These are phyloP conservation scores for Blastobotrys mokoenaii DNA, from an alignment of 805 yeast genomes.

Conservation along the genomic window DNA sequence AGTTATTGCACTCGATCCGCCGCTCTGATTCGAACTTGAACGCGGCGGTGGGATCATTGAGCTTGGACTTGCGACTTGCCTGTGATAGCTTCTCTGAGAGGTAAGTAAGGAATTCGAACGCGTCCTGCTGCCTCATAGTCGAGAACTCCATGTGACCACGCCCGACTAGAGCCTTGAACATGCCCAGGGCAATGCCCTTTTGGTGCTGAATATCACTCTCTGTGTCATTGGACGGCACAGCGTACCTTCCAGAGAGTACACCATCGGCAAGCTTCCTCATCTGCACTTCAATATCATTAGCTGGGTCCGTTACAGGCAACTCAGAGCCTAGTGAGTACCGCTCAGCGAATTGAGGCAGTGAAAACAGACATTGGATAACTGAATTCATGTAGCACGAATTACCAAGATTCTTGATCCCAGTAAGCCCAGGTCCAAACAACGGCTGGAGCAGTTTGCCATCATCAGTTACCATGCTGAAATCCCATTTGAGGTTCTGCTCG, in stretches of 20 bases:
- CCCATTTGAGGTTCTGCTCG: conserved; percentile 92
- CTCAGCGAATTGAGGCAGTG: conserved; percentile 27
- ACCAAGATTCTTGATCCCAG: conserved; percentile 86
- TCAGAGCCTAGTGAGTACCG: conserved; percentile 28
- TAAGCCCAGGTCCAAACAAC: conserved; percentile 64
- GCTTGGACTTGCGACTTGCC: conserved; percentile 7
- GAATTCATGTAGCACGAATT: conserved; percentile 88
- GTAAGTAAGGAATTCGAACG: conserved; percentile 77
- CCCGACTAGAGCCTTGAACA: conserved; percentile 72
- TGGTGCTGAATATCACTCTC: conserved; percentile 40
- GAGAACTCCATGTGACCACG: conserved; percentile 72
- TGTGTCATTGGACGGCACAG: conserved; percentile 37
- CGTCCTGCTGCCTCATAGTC: conserved; percentile 89
- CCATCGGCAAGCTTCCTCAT: conserved; percentile 76
- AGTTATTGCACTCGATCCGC: conserved; percentile 49
- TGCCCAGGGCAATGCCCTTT: conserved; percentile 65
- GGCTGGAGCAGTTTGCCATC: conserved; percentile 58
- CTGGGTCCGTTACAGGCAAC: conserved; percentile 35
- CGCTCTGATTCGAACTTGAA: conserved; percentile 61
- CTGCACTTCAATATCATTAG: conserved; percentile 63
- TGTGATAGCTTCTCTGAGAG: conserved; percentile 46
- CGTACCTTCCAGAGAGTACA: conserved; percentile 61
- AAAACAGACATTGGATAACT: conserved; percentile 63
- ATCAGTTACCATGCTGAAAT: conserved; percentile 68
- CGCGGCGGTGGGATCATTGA: conserved; percentile 39